Conservation (phyloP, 345 rosid genomes). For the Laguncularia racemosa region DNA sequence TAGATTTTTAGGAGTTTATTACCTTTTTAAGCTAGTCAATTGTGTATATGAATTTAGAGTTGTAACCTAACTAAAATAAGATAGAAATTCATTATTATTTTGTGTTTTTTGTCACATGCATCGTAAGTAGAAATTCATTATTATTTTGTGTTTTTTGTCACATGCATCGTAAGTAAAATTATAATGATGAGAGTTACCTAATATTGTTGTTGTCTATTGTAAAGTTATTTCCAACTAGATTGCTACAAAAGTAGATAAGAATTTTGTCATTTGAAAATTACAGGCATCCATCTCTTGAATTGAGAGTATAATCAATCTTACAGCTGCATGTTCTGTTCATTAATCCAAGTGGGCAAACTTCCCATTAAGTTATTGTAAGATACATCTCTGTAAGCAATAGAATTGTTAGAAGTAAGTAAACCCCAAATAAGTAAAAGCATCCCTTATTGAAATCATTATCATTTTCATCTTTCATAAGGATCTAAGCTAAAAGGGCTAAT, state of each 20-base stretch:
- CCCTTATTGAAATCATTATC: background rate
- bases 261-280: too few relatives aligned
- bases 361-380: conserved; percentile 67
- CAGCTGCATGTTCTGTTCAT: conserved; percentile 33
- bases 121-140: too few relatives aligned
- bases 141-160: too few relatives aligned
- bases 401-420: background rate
- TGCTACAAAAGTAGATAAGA: conserved; percentile 37
- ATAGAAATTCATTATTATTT: too few relatives aligned
- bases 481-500: too few relatives aligned
- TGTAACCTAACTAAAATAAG: too few relatives aligned
- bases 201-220: conserved; percentile 27
- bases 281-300: background rate
- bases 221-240: conserved; percentile 67
- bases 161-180: background rate
- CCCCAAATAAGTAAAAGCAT: background rate
- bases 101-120: too few relatives aligned
- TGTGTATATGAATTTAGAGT: too few relatives aligned
- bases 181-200: conserved; percentile 28
- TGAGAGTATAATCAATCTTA: conserved; percentile 17
- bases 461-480: background rate
- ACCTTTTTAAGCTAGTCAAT: too few relatives aligned
- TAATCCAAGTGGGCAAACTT: conserved; percentile 65
- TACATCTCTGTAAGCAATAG: conserved; percentile 48
- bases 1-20: too few relatives aligned